Evolutionary conservation across 1,284 basidiomycete species (phyloP).

Genomic region (Trichosporon coremiiforme): DNA sequence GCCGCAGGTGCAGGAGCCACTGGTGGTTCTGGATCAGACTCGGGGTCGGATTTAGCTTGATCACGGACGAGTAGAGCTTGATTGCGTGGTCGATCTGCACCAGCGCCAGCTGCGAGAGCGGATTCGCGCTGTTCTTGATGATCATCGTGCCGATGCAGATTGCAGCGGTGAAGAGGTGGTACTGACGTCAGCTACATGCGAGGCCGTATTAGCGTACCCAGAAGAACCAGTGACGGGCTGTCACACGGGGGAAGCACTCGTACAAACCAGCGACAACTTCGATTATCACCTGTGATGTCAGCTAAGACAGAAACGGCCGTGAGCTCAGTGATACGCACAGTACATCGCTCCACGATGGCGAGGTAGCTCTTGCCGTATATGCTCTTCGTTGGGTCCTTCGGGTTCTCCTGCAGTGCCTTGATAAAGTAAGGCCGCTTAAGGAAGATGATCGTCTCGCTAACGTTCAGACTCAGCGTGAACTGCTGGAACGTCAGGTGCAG

Average conservation of each 20-base stretch:
- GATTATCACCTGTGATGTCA: constrained; percentile 35
- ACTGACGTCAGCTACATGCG: constrained; percentile 29
- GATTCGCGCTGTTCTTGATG: constrained; percentile 33
- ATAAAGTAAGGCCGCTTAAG: constrained; percentile 45
- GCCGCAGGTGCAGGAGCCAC: constrained; percentile 39
- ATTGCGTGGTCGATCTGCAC: constrained; percentile 37
- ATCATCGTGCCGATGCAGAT: constrained; percentile 41
- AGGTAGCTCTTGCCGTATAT: constrained; percentile 39
- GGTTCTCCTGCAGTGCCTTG: constrained; percentile 36
- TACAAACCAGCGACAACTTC: constrained; percentile 37
- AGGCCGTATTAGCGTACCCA: constrained; percentile 31
- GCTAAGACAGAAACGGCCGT: neutral
- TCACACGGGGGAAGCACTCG: constrained; percentile 36
- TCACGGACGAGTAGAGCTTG: constrained; percentile 34
- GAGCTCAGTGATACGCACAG: constrained; percentile 25
- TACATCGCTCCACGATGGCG: constrained; percentile 42
- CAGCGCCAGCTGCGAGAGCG: constrained; percentile 30
- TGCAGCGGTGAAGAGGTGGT: constrained; percentile 45
- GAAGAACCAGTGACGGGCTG: constrained; percentile 45
- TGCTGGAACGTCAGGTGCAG: constrained; percentile 42
- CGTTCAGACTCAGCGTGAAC: constrained; percentile 40
- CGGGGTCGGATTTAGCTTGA: constrained; percentile 31
- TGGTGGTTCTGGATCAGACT: constrained; percentile 38
- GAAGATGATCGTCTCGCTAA: constrained; percentile 39
- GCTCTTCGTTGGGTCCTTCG: constrained; percentile 34